Base-by-base conservation (phyloP, 2,329 filamentous ascomycete species). In the Pseudocercospora vitis region DNA sequence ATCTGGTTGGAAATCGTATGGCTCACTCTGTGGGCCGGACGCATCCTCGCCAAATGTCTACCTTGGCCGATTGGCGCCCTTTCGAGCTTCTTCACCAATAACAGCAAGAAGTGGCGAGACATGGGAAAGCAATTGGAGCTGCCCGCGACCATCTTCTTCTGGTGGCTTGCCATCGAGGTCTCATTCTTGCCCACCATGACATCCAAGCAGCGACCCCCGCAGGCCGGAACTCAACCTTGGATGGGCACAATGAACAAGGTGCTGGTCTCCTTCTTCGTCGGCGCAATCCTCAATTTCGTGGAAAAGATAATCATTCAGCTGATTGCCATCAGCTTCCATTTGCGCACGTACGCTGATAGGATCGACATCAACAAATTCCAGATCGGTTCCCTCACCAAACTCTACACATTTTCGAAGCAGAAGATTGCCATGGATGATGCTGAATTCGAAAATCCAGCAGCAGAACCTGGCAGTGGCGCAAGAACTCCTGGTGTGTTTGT, bases 241-340 rank as follows among this genome's bases (percentile, higher is more conserved):
- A 87, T 95, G 70, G 76, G 73, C 24, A 82, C 86, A 11, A 81
- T 91, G 61, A 88, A 95, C 77, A 96, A 95, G 70, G 81, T 97
- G 63, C 85, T 96, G 56, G 84, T 95, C 14, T 81, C 88, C 2
- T 68, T 95, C n/a, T 91, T 97, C 63, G 86, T 95, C 11, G 82
- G 89, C 57, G 81, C 85, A 0, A 78, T 84, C 2, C 76, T 96
- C 57, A 96, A 97, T 71, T 87, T 94, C 56, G 78, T 87, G 48
- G 91, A 96, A 71, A 97, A 96, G 76, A 88, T 96, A 56, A 81
- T 95, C 62, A 95, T 96, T 51, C 91, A 96, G 68, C 86, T 95
- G 73, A 95, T 97, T 62, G 91, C 92, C 26, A 91, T 91, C 53
- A 91, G 87, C 57, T 97, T 97, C 72, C 92, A 97, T 70, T 78